Base-by-base conservation (phyloP, 441 rosid genomes). In the Jatropha multifida region DNA sequence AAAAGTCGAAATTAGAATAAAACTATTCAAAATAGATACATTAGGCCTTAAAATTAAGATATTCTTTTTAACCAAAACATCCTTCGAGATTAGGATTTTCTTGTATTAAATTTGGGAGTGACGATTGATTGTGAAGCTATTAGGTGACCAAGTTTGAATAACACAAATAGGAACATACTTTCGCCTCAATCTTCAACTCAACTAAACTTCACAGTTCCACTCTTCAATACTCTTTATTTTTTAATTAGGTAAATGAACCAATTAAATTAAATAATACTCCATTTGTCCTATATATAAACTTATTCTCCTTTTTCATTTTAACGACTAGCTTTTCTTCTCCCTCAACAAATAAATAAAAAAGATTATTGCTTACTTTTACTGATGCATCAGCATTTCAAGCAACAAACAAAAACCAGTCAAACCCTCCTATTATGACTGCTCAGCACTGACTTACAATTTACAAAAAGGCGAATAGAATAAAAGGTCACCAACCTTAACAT, bases 361-460 rank as follows among this genome's bases (percentile, higher is more conserved):
- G 10, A 44, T 27, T 58, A 11, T 10, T 20, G 8, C 13, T 23
- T 58, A 58, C 5, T 12, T 58, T 20, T 20, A 40, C 38, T 51
- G 42, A 54, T 49, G 0, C 13, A 56, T n/a, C 60, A 0, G 12
- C 3, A n/a, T 56, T 59, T 59, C 63, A 59, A 23, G 63, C 63
- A 26, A 26, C 38, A 59, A 59, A 26, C 15, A 69, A 5, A 52
- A 26, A n/a, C 2, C 46, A 69, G 72, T 52, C 72, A 69, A 69
- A 52, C 61, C 72, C 72, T 51, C 46, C 72, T 56, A 40, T n/a
- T 56, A 70, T 40, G 74, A 70, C 64, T 11, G 52, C 65, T 70
- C 32, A 32, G 32, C 32, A 32, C 32, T 32, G 32, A 32, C 32
- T 32, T 32, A 32, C 32, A 13, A 14, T 69, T 54, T 54, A 15